A percentile compares a stretch with the other conserved stretches of the same genome.
Conservation (phyloP, 192 early-diverging fungal species). For the Rhizoclosmatium globosum region DNA sequence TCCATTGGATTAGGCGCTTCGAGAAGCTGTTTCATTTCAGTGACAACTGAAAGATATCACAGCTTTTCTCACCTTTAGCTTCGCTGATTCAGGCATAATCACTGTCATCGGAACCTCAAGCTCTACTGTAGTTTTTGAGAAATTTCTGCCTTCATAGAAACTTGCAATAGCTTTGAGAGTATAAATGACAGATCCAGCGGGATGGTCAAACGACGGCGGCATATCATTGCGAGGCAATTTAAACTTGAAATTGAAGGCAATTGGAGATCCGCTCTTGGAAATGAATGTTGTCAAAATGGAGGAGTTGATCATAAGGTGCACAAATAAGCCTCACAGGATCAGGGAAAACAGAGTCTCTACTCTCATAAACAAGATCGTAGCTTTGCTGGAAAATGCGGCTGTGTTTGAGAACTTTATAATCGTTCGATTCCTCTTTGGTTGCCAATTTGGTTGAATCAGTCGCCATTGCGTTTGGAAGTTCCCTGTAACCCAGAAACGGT, state of each 20-base stretch:
- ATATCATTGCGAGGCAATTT: constrained; percentile 18
- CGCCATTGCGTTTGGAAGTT: too few relatives aligned
- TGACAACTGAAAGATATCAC: too few relatives aligned
- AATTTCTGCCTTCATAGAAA: constrained; percentile 34
- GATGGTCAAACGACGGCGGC: constrained; percentile 14
- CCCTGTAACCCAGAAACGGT: too few relatives aligned
- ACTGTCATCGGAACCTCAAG: constrained; percentile 24
- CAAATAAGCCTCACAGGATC: background rate
- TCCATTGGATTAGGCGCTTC: too few relatives aligned
- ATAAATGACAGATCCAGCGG: constrained; percentile 14
- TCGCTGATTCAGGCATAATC: constrained; percentile 25
- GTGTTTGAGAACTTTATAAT: background rate
- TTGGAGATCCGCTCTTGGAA: too few relatives aligned
- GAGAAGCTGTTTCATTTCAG: too few relatives aligned
- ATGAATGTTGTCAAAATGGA: too few relatives aligned
- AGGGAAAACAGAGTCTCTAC: constrained; percentile 20
- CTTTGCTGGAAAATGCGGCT: constrained; percentile 24
- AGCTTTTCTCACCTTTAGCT: background rate
- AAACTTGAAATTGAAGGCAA: constrained; percentile 27
- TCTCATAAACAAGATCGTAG: constrained; percentile 23
- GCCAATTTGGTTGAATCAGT: too few relatives aligned
- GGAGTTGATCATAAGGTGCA: too few relatives aligned
- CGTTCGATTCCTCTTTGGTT: background rate
- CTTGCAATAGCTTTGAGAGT: constrained; percentile 17
- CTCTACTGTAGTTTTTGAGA: constrained; percentile 23